phyloP scores from a whole-genome alignment of 805 yeast genomes.

The Ogataea trehalophila region DNA sequence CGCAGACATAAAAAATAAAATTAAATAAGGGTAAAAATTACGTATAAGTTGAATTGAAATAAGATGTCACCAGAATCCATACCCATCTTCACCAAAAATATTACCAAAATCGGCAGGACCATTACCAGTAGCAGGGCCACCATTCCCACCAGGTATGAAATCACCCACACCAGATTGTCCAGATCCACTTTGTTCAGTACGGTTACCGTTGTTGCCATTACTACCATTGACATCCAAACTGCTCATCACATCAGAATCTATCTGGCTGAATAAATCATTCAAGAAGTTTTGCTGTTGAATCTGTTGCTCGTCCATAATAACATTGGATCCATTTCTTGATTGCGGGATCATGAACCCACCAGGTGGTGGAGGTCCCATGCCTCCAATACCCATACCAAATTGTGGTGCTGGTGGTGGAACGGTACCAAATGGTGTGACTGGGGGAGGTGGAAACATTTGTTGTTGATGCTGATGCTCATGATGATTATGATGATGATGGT shows the following conservation, averaged over 20 bases:
- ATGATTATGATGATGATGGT: too few relatives aligned
- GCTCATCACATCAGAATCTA: slow-evolving; percentile 29
- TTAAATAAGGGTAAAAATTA: neutral
- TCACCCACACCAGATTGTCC: slow-evolving; percentile 9
- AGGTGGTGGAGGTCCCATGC: too few relatives aligned
- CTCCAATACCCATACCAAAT: neutral
- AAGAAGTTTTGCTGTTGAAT: slow-evolving; percentile 23
- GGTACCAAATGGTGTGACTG: neutral
- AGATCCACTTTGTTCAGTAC: neutral
- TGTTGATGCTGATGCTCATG: neutral
- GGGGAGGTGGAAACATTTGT: neutral
- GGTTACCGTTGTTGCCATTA: neutral
- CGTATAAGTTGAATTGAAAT: neutral
- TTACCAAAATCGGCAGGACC: slow-evolving; percentile 9
- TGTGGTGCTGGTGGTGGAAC: neutral
- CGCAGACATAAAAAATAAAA: neutral
- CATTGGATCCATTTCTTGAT: neutral
- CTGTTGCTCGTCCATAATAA: neutral
- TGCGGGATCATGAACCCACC: neutral
- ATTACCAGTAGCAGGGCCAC: neutral
- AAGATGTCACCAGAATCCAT: slow-evolving; percentile 24
- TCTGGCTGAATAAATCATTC: slow-evolving; percentile 27
- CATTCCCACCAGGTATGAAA: slow-evolving; percentile 1
- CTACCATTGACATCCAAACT: slow-evolving; percentile 10
- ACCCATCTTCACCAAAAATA: slow-evolving; percentile 24